These are phyloP conservation scores for Fraxinus americana DNA, from an alignment of 257 asterid species.

Conservation along the genomic window DNA sequence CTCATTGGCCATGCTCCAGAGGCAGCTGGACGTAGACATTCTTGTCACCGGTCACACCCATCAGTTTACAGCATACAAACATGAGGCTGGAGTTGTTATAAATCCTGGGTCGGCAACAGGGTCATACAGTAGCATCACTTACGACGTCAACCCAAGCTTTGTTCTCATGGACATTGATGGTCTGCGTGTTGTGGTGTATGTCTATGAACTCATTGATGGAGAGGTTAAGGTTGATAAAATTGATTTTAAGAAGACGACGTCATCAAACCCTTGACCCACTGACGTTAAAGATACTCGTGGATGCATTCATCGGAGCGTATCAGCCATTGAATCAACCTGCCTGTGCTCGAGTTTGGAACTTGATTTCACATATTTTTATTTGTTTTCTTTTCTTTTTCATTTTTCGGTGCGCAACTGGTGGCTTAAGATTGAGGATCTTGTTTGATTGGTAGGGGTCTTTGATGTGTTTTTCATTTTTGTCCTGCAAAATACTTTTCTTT, in stretches of 20 bases:
- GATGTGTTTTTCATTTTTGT: too few relatives aligned
- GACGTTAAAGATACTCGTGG: not conserved
- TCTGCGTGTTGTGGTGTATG: conserved; percentile 90
- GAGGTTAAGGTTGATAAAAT: conserved; percentile 97
- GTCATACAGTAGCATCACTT: conserved; percentile 93
- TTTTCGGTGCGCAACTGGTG: too few relatives aligned
- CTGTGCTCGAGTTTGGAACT: too few relatives aligned
- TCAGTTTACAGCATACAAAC: conserved; percentile 95
- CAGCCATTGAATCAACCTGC: too few relatives aligned
- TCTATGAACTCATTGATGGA: conserved; percentile 91
- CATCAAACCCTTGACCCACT: conserved; percentile 34
- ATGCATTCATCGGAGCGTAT: not conserved
- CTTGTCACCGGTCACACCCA: conserved; percentile 95
- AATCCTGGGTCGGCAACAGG: conserved; percentile 99
- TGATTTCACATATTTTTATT: too few relatives aligned
- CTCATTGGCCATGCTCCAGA: conserved; percentile 92
- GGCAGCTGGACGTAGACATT: conserved; percentile 93
- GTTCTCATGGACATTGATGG: conserved; percentile 97
- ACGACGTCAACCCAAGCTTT: conserved; percentile 93
- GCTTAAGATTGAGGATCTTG: too few relatives aligned
- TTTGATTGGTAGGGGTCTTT: too few relatives aligned
- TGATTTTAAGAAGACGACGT: conserved; percentile 89
- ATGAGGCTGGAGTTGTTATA: conserved; percentile 97
- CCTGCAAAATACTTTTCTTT: too few relatives aligned
- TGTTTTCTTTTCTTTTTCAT: too few relatives aligned